phyloP scores from a whole-genome alignment of 306 rosid genomes.

The Citrullus amarus region DNA sequence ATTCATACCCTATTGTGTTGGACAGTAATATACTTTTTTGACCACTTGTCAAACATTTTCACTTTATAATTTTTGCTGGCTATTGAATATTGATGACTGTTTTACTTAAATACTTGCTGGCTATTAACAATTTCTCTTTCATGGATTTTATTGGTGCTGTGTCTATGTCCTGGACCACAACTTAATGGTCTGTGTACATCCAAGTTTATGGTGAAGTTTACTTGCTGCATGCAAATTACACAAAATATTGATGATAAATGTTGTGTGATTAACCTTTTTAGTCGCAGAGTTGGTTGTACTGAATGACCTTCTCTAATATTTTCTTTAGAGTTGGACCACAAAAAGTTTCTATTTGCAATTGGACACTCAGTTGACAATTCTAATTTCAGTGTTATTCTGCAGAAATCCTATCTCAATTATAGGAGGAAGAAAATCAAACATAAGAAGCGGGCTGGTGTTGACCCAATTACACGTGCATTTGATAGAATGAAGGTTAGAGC shows the following conservation, averaged over 20 bases:
- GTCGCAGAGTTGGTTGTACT: background rate
- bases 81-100: background rate
- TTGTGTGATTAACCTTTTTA: background rate
- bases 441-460: constrained; percentile 60
- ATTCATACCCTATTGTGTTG: background rate
- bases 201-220: background rate
- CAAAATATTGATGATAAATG: background rate
- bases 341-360: background rate
- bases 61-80: background rate
- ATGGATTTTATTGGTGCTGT: background rate
- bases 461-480: constrained; percentile 85
- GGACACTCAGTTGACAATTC: background rate
- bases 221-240: background rate
- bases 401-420: constrained; percentile 43
- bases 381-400: constrained; percentile 25
- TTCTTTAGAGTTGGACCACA: background rate
- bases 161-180: background rate
- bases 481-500: constrained; percentile 76
- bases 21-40: background rate
- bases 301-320: background rate
- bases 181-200: background rate
- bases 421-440: constrained; percentile 29
- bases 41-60: background rate
- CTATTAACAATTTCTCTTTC: background rate
- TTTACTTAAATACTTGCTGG: background rate